Percentiles rank a stretch among this genome's conserved stretches.
These are phyloP conservation scores for Mortierella sp. DNA, from an alignment of 371 early-diverging fungal species.

Conservation along the genomic window DNA sequence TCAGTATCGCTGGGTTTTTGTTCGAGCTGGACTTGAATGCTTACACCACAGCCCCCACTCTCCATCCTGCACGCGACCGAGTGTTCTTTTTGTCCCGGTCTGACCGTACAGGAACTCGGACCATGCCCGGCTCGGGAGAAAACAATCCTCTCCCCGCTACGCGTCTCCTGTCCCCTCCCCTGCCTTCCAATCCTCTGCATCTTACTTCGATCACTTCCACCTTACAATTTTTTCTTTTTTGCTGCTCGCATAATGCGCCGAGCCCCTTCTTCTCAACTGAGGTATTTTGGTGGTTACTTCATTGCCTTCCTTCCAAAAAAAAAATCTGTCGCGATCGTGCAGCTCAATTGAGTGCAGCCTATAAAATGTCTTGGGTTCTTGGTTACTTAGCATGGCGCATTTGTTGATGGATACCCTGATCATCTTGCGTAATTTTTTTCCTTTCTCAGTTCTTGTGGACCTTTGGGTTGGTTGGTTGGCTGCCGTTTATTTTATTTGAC, in stretches of 20 bases:
- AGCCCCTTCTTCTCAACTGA: too few species aligned
- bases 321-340: too few species aligned
- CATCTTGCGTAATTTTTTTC: constrained; percentile 7
- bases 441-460: constrained; percentile 5
- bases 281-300: too few species aligned
- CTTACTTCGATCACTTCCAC: too few species aligned
- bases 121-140: background rate
- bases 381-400: background rate
- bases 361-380: background rate
- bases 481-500: constrained; percentile 7
- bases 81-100: background rate
- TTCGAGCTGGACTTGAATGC: constrained; percentile 1
- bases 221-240: too few species aligned
- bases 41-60: background rate
- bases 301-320: too few species aligned
- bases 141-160: too few species aligned
- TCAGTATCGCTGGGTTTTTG: background rate
- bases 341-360: too few species aligned
- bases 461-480: background rate
- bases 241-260: too few species aligned
- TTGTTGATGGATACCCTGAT: background rate
- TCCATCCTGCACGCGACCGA: constrained; percentile 3
- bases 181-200: background rate
- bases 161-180: background rate
- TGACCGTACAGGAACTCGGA: constrained; percentile 1